Evolutionary conservation across 495 filamentous ascomycete species (phyloP), one percentile per base, ranked within the genome.

Genomic region (Aspergillus carlsbadensis): DNA sequence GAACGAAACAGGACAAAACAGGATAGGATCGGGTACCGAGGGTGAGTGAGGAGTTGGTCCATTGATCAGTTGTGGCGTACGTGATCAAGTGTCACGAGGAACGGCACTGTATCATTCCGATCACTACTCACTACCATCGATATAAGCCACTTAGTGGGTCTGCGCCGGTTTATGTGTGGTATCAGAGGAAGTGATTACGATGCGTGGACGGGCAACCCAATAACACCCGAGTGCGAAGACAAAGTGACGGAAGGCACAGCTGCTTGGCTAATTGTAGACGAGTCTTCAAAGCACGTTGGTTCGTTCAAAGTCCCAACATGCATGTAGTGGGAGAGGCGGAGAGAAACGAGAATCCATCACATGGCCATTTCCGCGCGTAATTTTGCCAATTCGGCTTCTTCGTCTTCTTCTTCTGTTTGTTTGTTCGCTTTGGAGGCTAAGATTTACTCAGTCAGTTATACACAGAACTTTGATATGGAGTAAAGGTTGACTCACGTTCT

Each of bases 331-430:
- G 8, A 42, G 46, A 49, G 26, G 21, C 31, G 50, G 35, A 49
- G 34, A 50, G 35, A 6, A 13, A 42, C 22, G 14, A 10, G 49
- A 39, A 36, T 52, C 47, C 31, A 43, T 48, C 69, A 64, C 87
- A 97, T 96, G 54, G 92, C 92, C 94, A 98, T 98, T 75, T 97
- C 94, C 37, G 91, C 93, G 72, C 93, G 91, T 63, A 98, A 71
- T 73, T 94, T 96, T 69, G 86, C 84, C 65, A 99, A 78, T 75
- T 99, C 95, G 61, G 86, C 93, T 70, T 97, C 94, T 66, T 97
- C 92, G 84, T 98, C 93, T 68, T 96, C 92, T 70, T 88, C 84
- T 58, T 82, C 77, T 34, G 24, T 31, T 46, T 42, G 20, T 48
- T 77, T 73, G 37, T 84, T 85, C 47, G 78, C 74, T 77, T 86